Evolutionary conservation across 148 eudicot genomes (phyloP).

Genomic region (Amaranthus hypochondriacus): DNA sequence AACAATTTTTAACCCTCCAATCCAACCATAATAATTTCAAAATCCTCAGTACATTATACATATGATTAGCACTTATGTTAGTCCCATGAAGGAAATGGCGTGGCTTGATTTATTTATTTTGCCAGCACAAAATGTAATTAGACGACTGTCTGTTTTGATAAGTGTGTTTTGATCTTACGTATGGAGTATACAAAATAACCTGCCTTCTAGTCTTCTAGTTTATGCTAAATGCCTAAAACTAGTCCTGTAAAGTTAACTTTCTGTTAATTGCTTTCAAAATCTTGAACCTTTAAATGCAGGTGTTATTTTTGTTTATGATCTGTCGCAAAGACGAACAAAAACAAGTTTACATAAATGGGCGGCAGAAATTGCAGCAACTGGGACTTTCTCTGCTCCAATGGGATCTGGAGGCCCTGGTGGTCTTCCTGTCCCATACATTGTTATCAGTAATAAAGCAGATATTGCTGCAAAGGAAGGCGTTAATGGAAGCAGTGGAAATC

Average conservation of each 20-base stretch:
- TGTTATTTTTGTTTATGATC: conserved; percentile 87
- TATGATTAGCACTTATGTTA: too few species aligned
- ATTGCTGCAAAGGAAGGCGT: conserved; percentile 73
- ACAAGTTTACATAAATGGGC: conserved; percentile 88
- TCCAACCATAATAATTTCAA: too few species aligned
- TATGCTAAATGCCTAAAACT: too few species aligned
- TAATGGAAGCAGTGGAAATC: conserved; percentile 90
- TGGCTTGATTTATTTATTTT: background rate
- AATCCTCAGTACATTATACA: too few species aligned
- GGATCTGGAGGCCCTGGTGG: conserved; percentile 85
- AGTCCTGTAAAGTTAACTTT: background rate
- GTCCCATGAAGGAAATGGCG: too few species aligned
- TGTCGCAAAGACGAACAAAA: conserved; percentile 85
- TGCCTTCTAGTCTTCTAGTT: background rate
- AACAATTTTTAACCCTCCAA: too few species aligned
- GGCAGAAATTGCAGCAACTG: conserved; percentile 71
- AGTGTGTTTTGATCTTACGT: background rate
- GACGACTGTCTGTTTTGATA: background rate
- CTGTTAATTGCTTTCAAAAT: background rate
- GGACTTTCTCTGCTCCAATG: conserved; percentile 88
- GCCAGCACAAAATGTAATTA: background rate
- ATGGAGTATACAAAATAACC: background rate
- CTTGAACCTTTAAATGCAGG: conserved; percentile 37
- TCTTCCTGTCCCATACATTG: conserved; percentile 89
- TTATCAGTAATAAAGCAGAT: conserved; percentile 90